Evolutionary conservation across 768 basidiomycete genomes (phyloP).

Genomic region (Russula dissimulans): DNA sequence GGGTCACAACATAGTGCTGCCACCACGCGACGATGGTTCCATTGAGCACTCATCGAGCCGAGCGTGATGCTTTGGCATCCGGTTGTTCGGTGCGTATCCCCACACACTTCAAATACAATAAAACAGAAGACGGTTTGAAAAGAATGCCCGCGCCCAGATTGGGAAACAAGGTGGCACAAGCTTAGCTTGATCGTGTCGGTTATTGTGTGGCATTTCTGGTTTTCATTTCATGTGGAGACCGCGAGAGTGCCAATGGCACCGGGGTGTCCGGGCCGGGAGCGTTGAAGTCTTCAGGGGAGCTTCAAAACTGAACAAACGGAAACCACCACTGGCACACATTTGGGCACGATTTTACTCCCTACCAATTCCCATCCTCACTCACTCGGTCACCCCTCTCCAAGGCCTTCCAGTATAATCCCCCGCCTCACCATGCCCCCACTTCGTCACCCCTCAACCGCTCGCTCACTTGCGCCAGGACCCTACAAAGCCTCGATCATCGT

Average conservation of each 20-base stretch:
- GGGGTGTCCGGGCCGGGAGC: background rate
- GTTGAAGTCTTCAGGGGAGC: too few species aligned
- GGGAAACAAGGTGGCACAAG: background rate
- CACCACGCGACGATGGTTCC: too few species aligned
- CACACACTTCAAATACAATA: background rate
- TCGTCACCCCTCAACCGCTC: background rate
- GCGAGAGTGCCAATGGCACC: too few species aligned
- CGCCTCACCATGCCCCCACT: conserved; percentile 3
- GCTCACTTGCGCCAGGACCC: background rate
- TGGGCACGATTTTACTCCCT: background rate
- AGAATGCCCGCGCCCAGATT: background rate
- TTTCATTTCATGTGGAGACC: background rate
- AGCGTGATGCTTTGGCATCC: background rate
- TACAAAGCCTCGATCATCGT: conserved; percentile 8
- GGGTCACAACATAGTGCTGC: background rate
- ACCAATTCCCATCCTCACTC: background rate
- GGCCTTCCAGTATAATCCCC: background rate
- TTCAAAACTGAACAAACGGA: background rate
- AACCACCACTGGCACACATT: background rate
- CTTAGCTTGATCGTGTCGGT: background rate
- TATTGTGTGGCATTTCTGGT: background rate
- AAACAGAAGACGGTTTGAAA: too few species aligned
- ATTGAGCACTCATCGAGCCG: background rate
- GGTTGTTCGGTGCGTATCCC: background rate
- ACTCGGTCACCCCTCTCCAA: background rate